Base-by-base conservation (phyloP, 2,329 filamentous ascomycete species). In the Beauveria pseudobassiana region DNA sequence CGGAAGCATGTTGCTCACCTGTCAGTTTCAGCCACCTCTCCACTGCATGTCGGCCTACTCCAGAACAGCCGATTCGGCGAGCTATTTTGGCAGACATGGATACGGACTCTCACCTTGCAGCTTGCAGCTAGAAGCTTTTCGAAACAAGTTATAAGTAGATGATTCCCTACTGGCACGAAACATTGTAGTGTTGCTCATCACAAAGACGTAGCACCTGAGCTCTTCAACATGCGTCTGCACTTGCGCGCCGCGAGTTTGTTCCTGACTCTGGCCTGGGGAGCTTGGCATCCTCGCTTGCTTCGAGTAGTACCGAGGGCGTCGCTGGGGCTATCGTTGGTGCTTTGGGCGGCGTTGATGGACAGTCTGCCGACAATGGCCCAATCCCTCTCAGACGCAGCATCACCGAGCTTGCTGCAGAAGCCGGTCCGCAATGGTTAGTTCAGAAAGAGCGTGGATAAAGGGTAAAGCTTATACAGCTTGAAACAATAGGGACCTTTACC, bases 351-450 rank as follows among this genome's bases (percentile, higher is more conserved):
- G 34, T 24, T 3, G 51, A 54, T 54, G 51, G 38, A 42, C 22
- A 5, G 30, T 5, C 26, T 30, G 22, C 2, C 12, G 42, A n/a
- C 22, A 22, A 40, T 26, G 18, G 40, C 48, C 26, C 75, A 55
- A 72, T 75, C 24, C 82, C 82, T 14, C 59, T 72, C 51, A 76
- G 82, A 59, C 70, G 72, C 62, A 78, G 81, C 63, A 79, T 85
- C 64, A 79, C 81, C 64, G 72, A 75, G 10, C 67, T 84, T 12
- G 74, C 77, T 52, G 64, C 70, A 24, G 68, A 73, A 53, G 74
- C 72, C 40, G 78, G 78, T 4, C 73, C 77, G 5, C 70, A 77
- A 64, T 81, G 79, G 79, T 48, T 22, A 34, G 58, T 53, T 6
- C 12, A 6, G 28, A 5, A 12, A 22, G 61, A 26, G 12, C 26